Evolutionary conservation across 495 filamentous ascomycete genomes (phyloP), one percentile per base, ranked within the genome.

Genomic region (Talaromyces liani): DNA sequence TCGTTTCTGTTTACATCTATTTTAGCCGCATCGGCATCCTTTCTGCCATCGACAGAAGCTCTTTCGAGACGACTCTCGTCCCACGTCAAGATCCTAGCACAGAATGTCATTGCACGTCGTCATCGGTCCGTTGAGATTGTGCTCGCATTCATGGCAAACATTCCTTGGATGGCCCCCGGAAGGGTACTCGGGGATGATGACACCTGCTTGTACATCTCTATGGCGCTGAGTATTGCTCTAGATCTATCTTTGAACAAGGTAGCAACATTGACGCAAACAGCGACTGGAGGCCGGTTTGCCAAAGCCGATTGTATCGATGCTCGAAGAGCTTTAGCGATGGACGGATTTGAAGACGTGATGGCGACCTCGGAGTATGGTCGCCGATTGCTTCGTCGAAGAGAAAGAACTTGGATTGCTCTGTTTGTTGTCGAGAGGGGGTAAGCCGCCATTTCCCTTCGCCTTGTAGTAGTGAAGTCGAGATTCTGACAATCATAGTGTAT

Each of bases 381-480:
- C 60, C 76, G 85, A 60, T 68, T 91, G 12, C 67, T 90, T 8
- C 81, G 87, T 65, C 74, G 87, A 64, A 78, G 88, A 45, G 88
- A 91, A 71, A 79, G 88, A 63, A 81, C 84, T 14, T 91, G 87
- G 87, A 80, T 91, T 62, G 83, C 87, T 1, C 72, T 91, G 14
- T 91, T 88, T 69, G 86, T 89, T 14, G 80, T 91, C n/a, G 87
- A 91, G 64, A 77, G 88, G 73, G 87, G 87, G 85, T 87, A 72
- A 67, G 71, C 66, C 29, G 58, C 22, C n/a, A 6, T 36, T 3
- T 20, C 54, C 67, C 51, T 6, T 9, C 34, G 57, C 39, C 41
- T 6, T 31, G 14, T 34, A 14, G 1, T 55, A 41, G 12, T 10
- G 66, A 20, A 14, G 24, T 9, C 0, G 24, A 31, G 63, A 41